phyloP scores from a whole-genome alignment of 2,329 filamentous ascomycete species.

The Fragosphaeria purpurea region DNA sequence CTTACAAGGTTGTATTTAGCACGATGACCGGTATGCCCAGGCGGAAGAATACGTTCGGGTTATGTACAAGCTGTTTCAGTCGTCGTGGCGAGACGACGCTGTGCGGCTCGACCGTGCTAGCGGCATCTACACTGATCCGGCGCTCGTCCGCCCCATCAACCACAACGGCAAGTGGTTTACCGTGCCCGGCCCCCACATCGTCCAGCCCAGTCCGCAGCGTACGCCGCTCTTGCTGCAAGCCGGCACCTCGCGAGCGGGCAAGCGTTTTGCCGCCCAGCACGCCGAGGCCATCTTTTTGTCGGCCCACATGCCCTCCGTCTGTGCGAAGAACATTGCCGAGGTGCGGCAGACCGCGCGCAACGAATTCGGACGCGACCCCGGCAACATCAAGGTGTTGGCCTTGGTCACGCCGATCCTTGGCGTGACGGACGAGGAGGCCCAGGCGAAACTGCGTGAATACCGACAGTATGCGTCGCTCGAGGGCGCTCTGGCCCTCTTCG shows the following conservation, averaged over 20 bases:
- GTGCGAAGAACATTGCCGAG: conserved; percentile 8
- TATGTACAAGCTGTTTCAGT: conserved; percentile 14
- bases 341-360: conserved; percentile 30
- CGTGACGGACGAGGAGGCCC: conserved; percentile 14
- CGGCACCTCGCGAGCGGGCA: conserved; percentile 15
- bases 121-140: conserved; percentile 8
- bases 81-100: conserved; percentile 12
- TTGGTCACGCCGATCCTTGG: conserved; percentile 15
- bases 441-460: conserved; percentile 42
- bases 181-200: conserved; percentile 18
- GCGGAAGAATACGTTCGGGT: conserved; percentile 16
- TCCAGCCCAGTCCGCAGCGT: conserved; percentile 8
- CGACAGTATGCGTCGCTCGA: conserved; percentile 48
- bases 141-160: conserved; percentile 9
- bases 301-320: conserved; percentile 10
- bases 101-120: conserved; percentile 6
- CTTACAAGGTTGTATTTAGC: conserved; percentile 1
- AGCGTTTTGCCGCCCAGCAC: conserved; percentile 16
- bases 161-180: conserved; percentile 9
- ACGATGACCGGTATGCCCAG: conserved; percentile 16
- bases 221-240: conserved; percentile 17
- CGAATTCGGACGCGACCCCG: conserved; percentile 12
- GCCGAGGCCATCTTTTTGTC: conserved; percentile 17
- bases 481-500: conserved; percentile 60
- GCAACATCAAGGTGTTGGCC: conserved; percentile 14